Conservation (phyloP, 495 filamentous ascomycete species). For the Penicillium waksmanii region DNA sequence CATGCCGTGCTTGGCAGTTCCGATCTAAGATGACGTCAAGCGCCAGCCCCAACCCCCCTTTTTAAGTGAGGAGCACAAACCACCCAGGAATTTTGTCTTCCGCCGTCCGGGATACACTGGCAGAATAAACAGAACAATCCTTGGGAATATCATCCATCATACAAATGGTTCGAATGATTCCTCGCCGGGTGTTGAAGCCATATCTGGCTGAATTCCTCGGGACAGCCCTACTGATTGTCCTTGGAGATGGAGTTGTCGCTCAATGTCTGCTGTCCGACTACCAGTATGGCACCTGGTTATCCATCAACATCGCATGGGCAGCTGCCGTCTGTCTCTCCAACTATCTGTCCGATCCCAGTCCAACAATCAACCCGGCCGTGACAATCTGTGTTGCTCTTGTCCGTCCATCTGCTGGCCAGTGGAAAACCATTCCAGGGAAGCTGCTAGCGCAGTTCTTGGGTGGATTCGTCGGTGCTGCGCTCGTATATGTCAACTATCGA, state of each 20-base stretch:
- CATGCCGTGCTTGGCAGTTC: neutral
- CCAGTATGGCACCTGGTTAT: constrained; percentile 43
- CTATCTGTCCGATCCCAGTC: constrained; percentile 37
- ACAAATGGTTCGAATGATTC: constrained; percentile 38
- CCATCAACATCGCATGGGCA: constrained; percentile 43
- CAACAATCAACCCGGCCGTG: constrained; percentile 38
- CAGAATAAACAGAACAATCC: neutral
- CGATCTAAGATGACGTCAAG: neutral
- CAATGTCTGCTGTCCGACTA: constrained; percentile 41
- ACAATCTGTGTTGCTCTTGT: constrained; percentile 35
- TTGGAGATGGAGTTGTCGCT: constrained; percentile 43
- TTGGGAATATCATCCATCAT: neutral
- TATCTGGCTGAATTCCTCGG: constrained; percentile 43
- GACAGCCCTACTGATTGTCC: constrained; percentile 38
- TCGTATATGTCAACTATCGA: constrained; percentile 43
- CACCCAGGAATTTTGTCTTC: neutral
- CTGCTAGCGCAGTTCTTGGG: constrained; percentile 38
- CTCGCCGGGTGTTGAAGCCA: constrained; percentile 31
- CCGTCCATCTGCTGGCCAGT: constrained; percentile 34
- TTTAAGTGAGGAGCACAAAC: neutral
- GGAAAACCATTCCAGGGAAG: constrained; percentile 35
- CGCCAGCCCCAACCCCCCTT: neutral
- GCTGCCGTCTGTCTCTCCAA: constrained; percentile 36
- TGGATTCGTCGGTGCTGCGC: constrained; percentile 37
- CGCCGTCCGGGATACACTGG: neutral